Percentiles rank a stretch among this genome's conserved stretches.
These are phyloP conservation scores for Eimeria tenella DNA, from an alignment of 169 alveolate genomes.

Conservation along the genomic window DNA sequence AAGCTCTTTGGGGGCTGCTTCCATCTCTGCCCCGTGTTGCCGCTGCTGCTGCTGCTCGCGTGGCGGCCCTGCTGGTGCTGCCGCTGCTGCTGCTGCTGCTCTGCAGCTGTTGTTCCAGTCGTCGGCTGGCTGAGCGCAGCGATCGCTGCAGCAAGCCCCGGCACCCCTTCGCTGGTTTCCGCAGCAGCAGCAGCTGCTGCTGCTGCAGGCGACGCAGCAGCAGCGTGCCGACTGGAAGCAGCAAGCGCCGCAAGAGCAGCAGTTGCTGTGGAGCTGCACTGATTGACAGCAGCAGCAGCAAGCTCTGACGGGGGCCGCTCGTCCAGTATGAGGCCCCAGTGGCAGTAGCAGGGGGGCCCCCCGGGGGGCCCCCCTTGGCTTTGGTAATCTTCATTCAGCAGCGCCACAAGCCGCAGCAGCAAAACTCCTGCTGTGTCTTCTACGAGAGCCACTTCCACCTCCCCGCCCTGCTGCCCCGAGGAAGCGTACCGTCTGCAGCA, in stretches of 20 bases:
- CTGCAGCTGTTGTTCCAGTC: background rate
- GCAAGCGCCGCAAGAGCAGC: conserved; percentile 34
- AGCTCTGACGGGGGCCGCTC: conserved; percentile 1
- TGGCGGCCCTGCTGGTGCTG: conserved; percentile 41
- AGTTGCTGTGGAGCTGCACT: conserved; percentile 48
- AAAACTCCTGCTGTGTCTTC: conserved; percentile 13
- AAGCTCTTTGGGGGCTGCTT: conserved; percentile 52
- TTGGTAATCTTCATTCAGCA: conserved; percentile 22
- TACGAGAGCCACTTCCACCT: conserved; percentile 23
- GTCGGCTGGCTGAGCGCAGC: background rate
- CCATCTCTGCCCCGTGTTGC: conserved; percentile 57
- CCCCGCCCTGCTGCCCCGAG: conserved; percentile 31
- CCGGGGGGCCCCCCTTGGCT: background rate
- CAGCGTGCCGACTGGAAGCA: background rate
- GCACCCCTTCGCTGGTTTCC: background rate
- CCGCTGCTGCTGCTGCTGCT: conserved; percentile 23
- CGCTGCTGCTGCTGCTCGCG: conserved; percentile 18
- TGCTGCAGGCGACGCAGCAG: conserved; percentile 13
- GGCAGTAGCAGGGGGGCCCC: conserved; percentile 21
- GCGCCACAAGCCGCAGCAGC: conserved; percentile 59
- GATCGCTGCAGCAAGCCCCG: conserved; percentile 35
- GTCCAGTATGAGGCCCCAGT: conserved; percentile 50
- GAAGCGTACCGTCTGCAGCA: conserved; percentile 56
- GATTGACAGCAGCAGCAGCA: conserved; percentile 23
- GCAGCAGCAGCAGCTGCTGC: conserved; percentile 62